phyloP scores from a whole-genome alignment of 352 stramenopile genomes.

The Globisporangium perplexum region DNA sequence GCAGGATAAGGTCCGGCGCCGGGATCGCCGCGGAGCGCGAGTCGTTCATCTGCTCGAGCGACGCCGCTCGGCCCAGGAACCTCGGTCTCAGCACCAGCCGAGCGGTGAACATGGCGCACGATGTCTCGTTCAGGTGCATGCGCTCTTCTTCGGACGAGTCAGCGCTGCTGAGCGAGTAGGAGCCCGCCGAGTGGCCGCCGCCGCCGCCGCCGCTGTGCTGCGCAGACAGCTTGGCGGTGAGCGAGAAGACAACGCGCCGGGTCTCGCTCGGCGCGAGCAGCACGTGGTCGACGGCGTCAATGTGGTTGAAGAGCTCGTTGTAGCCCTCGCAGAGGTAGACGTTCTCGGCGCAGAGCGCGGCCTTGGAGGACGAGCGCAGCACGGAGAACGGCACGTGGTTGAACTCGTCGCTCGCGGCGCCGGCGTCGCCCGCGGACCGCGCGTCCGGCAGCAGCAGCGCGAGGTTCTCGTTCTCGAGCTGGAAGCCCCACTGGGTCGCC shows the following conservation, averaged over 20 bases:
- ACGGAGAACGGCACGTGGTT: constrained; percentile 73
- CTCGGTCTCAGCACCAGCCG: constrained; percentile 52
- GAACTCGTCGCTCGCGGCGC: constrained; percentile 39
- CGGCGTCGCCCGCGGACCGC: background rate
- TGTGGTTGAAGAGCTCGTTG: constrained; percentile 89
- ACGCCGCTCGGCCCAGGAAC: constrained; percentile 11
- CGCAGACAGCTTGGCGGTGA: constrained; percentile 55
- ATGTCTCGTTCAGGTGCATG: constrained; percentile 78
- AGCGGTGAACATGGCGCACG: constrained; percentile 64
- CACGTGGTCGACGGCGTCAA: constrained; percentile 58
- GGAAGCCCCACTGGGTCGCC: constrained; percentile 65
- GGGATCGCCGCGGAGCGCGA: constrained; percentile 18
- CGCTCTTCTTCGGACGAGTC: constrained; percentile 85
- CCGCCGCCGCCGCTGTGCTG: constrained; percentile 16
- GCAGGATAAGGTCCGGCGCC: constrained; percentile 60
- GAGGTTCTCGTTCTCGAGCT: constrained; percentile 87
- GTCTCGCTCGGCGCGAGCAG: constrained; percentile 60
- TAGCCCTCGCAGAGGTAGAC: constrained; percentile 82
- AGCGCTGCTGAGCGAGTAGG: constrained; percentile 15
- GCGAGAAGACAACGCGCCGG: constrained; percentile 65
- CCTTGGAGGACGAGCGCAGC: constrained; percentile 60
- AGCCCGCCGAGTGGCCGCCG: constrained; percentile 6
- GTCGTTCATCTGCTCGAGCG: constrained; percentile 13
- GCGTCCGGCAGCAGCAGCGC: constrained; percentile 27
- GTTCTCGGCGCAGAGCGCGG: constrained; percentile 66